Evolutionary conservation across 345 rosid species (phyloP).

Genomic region (Euphorbia pulcherrima): DNA sequence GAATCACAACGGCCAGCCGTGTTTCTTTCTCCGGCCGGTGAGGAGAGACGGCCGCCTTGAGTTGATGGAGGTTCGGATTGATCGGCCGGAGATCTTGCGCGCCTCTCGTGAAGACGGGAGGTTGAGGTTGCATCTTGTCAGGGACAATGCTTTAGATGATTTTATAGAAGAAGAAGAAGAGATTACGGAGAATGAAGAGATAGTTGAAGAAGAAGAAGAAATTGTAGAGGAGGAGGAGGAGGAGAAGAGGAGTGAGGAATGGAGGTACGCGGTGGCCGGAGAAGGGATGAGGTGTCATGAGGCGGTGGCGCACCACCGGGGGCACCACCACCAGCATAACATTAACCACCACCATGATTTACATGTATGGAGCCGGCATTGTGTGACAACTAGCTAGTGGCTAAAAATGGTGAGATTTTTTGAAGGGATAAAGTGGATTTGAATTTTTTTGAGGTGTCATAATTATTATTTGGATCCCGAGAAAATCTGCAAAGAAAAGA

Average conservation of each 20-base stretch:
- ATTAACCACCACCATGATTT: conserved; percentile 31
- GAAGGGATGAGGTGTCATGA: conserved; percentile 47
- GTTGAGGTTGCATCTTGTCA: conserved; percentile 53
- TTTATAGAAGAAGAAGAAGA: conserved; percentile 12
- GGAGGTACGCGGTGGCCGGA: conserved; percentile 34
- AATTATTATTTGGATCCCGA: neutral
- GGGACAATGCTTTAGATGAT: conserved; percentile 2
- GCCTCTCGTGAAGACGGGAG: conserved; percentile 59
- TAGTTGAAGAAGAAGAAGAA: conserved; percentile 13
- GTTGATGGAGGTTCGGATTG: conserved; percentile 52
- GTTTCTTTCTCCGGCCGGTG: conserved; percentile 54
- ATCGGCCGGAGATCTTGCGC: conserved; percentile 52
- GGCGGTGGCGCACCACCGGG: conserved; percentile 22
- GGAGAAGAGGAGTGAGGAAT: conserved; percentile 19
- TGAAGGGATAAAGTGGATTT: neutral
- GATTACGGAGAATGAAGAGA: conserved; percentile 6
- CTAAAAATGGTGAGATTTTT: neutral
- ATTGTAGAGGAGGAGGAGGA: conserved; percentile 9
- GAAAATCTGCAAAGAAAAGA: neutral
- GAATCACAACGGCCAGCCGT: conserved; percentile 51
- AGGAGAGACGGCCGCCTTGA: conserved; percentile 72
- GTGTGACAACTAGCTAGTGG: conserved; percentile 55
- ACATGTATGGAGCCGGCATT: conserved; percentile 54
- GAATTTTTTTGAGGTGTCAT: neutral
- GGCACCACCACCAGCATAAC: conserved; percentile 22